Conservation (phyloP, 345 rosid genomes). For the Stellera chamaejasme region DNA sequence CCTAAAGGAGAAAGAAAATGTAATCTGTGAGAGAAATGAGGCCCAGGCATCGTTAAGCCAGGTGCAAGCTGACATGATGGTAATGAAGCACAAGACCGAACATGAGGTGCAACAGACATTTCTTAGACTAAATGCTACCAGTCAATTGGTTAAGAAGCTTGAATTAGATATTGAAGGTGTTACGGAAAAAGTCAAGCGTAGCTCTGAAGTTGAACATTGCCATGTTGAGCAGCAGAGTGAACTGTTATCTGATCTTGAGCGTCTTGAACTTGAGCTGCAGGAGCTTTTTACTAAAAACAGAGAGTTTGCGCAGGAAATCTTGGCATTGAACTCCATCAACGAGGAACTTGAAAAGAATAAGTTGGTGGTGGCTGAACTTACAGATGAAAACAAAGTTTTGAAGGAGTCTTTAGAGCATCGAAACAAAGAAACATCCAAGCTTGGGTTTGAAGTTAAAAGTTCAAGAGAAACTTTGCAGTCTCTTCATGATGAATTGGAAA, state of each 20-base stretch:
- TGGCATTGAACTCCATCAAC: slow-evolving; percentile 34
- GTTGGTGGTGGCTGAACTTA: slow-evolving; percentile 45
- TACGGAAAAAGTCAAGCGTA: slow-evolving; percentile 35
- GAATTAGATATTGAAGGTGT: slow-evolving; percentile 53
- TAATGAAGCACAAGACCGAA: slow-evolving; percentile 52
- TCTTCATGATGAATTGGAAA: slow-evolving; percentile 33
- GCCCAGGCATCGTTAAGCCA: slow-evolving; percentile 30
- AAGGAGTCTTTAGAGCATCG: slow-evolving; percentile 40
- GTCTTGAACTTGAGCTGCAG: slow-evolving; percentile 44
- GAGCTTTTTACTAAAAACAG: slow-evolving; percentile 44
- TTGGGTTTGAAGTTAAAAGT: slow-evolving; percentile 34
- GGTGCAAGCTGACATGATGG: slow-evolving; percentile 39
- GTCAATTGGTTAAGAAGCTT: slow-evolving; percentile 44
- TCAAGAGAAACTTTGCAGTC: slow-evolving; percentile 31
- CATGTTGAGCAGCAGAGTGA: slow-evolving; percentile 34
- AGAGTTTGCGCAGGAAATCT: slow-evolving; percentile 48
- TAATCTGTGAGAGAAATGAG: slow-evolving; percentile 42
- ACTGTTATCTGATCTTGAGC: slow-evolving; percentile 45
- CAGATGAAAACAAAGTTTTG: slow-evolving; percentile 47
- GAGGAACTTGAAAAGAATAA: slow-evolving; percentile 51
- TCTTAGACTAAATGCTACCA: slow-evolving; percentile 40
- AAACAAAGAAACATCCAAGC: slow-evolving; percentile 41
- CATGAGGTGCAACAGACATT: slow-evolving; percentile 32
- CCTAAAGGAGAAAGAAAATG: slow-evolving; percentile 41
- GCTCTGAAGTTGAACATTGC: slow-evolving; percentile 50